These are phyloP conservation scores for Nicotiana rustica DNA, from an alignment of 305 asterid species.

Conservation along the genomic window DNA sequence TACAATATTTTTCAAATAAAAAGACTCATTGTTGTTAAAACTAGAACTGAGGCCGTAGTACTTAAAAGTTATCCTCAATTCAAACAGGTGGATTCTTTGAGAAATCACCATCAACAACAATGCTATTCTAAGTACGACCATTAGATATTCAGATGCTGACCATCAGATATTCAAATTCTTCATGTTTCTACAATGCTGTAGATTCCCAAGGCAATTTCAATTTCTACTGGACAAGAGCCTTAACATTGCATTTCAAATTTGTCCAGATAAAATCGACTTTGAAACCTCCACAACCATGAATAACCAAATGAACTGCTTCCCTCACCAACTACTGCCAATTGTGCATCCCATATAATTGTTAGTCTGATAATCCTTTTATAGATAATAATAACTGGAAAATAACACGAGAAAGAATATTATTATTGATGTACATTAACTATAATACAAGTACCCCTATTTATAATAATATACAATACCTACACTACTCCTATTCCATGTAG, in stretches of 20 bases:
- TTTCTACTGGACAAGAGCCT: not conserved
- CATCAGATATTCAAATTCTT: slow-evolving; percentile 13
- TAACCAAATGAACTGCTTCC: not conserved
- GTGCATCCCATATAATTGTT: too few species aligned
- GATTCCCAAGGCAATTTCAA: slow-evolving; percentile 12
- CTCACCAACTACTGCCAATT: not conserved
- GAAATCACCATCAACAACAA: not conserved
- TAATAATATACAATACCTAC: too few species aligned
- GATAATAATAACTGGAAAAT: too few species aligned
- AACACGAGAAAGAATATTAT: too few species aligned
- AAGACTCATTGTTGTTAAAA: not conserved
- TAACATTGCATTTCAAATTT: not conserved
- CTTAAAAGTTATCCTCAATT: not conserved
- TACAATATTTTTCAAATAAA: slow-evolving; percentile 16
- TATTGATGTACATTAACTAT: too few species aligned
- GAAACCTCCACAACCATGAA: not conserved
- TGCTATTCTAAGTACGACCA: not conserved
- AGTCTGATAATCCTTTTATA: too few species aligned
- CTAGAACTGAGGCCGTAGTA: slow-evolving; percentile 25
- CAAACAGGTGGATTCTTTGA: slow-evolving; percentile 6
- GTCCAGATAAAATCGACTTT: not conserved
- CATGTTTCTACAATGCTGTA: not conserved
- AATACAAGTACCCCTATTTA: too few species aligned
- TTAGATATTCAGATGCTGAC: too few species aligned
- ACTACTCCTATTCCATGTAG: too few species aligned